Base-by-base conservation (phyloP, 805 yeast species). In the Kuraishia ogatae region DNA sequence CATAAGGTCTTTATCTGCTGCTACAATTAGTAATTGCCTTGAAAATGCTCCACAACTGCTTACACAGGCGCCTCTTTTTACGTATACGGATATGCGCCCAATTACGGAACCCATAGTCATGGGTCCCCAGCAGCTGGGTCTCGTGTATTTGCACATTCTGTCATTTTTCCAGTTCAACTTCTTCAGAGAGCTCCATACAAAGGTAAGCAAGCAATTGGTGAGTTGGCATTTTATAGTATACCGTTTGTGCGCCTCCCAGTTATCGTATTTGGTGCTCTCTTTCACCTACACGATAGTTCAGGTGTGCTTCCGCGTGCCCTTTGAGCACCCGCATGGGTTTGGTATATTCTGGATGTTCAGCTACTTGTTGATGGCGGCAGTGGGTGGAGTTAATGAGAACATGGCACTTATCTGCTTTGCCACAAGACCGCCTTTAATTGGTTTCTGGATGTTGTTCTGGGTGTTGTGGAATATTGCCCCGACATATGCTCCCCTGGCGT, bases 81-180 rank as follows among this genome's bases (percentile, higher is more conserved):
- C 62, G 61, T 22, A 75, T 74, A n/a, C 68, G 2, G 90, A 86
- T 61, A 61, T 73, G 52, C 73, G 79, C 10, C 85, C 84, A 1
- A 74, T 72, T 53, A 64, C 69, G 2, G 70, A 78, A 58, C 71
- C 79, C 1, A 79, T 80, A 2, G 65, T 82, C 2, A 60, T 76
- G 20, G 90, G 89, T 0, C 89, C 90, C 2, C 72, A 81, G 17
- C 90, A 85, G 64, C 85, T 83, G 56, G 93, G 92, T 39, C 72
- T 84, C 61, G 82, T 85, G 63, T 86, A 82, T 66, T 71, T 84
- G 65, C 77, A 85, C 63, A 78, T 86, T 63, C 66, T 85, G 53
- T 80, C 91, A 5, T 82, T 87, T 63, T 83, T 87, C 76, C 84
- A 83, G 58, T 77, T 85, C 64, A 78, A 67, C 19, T 77, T 84